phyloP scores from a whole-genome alignment of 495 filamentous ascomycete genomes.

The Daldinia caldariorum region DNA sequence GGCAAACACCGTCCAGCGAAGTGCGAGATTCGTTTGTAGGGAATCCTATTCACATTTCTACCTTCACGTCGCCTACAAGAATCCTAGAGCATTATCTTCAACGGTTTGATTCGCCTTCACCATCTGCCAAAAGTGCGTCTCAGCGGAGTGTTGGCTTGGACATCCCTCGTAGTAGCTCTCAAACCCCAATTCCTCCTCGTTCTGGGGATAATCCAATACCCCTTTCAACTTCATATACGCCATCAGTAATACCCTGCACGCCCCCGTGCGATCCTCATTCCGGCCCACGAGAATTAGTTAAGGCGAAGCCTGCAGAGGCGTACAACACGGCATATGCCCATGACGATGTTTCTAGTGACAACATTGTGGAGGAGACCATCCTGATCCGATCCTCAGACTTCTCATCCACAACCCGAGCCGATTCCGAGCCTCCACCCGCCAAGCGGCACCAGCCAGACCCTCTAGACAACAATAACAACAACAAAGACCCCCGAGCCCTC shows the following conservation, averaged over 20 bases:
- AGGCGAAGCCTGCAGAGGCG: not conserved
- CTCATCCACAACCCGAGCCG: constrained; percentile 39
- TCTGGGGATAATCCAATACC: constrained; percentile 8
- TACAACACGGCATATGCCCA: not conserved
- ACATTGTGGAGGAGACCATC: constrained; percentile 40
- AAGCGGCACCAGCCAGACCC: constrained; percentile 40
- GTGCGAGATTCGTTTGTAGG: constrained; percentile 55
- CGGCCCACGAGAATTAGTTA: not conserved
- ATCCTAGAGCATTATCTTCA: constrained; percentile 55
- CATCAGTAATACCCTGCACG: constrained; percentile 39
- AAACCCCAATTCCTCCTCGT: not conserved
- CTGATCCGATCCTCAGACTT: constrained; percentile 42
- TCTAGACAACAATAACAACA: constrained; percentile 1
- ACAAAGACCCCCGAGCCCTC: constrained; percentile 3
- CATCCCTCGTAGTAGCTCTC: constrained; percentile 4
- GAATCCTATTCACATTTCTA: constrained; percentile 40
- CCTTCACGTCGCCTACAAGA: constrained; percentile 54
- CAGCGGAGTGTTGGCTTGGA: constrained; percentile 16
- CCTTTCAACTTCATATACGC: constrained; percentile 25
- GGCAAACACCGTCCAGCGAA: constrained; percentile 52
- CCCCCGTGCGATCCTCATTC: constrained; percentile 11
- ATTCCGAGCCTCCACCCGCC: constrained; percentile 51
- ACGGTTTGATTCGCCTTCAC: constrained; percentile 41
- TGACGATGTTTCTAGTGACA: constrained; percentile 33
- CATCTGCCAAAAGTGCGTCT: constrained; percentile 24